A percentile compares a stretch with the other conserved stretches of the same genome.
Conservation (phyloP, 2,329 filamentous ascomycete species). For the Fusarium sarcochroum region DNA sequence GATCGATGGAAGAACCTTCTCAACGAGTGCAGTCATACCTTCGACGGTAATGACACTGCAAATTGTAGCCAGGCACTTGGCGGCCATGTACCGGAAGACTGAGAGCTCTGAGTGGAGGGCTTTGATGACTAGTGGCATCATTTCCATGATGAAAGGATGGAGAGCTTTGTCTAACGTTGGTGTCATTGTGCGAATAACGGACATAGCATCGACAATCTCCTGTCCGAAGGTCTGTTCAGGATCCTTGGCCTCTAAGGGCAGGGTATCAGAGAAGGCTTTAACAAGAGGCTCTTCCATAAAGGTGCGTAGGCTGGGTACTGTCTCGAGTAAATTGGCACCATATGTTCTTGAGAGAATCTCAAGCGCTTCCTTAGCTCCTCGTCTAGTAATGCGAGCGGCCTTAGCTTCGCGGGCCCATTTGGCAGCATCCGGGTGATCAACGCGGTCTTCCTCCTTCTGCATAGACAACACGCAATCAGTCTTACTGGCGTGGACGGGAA, state of each 20-base stretch:
- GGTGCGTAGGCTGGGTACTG: constrained; percentile 83
- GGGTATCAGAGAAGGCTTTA: constrained; percentile 78
- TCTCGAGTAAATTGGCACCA: constrained; percentile 81
- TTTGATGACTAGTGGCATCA: constrained; percentile 88
- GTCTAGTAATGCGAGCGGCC: constrained; percentile 88
- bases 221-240: constrained; percentile 85
- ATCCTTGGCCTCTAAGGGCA: constrained; percentile 81
- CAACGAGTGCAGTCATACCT: constrained; percentile 95
- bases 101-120: constrained; percentile 90
- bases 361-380: constrained; percentile 93
- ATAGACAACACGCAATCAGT: constrained; percentile 89
- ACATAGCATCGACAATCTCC: constrained; percentile 93
- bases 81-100: constrained; percentile 95
- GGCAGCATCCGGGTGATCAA: constrained; percentile 90
- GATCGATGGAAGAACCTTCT: constrained; percentile 92
- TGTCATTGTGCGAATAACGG: constrained; percentile 90
- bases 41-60: constrained; percentile 97
- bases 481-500: constrained; percentile 84
- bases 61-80: constrained; percentile 96
- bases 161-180: constrained; percentile 86
- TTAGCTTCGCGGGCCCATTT: constrained; percentile 92
- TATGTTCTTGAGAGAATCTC: constrained; percentile 89
- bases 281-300: constrained; percentile 87
- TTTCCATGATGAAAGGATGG: constrained; percentile 82
- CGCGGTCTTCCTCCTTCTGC: constrained; percentile 95